Percentiles rank a stretch among this genome's conserved stretches.
Evolutionary conservation across 2,329 filamentous ascomycete species (phyloP).

Genomic region (Talaromyces marneffei): DNA sequence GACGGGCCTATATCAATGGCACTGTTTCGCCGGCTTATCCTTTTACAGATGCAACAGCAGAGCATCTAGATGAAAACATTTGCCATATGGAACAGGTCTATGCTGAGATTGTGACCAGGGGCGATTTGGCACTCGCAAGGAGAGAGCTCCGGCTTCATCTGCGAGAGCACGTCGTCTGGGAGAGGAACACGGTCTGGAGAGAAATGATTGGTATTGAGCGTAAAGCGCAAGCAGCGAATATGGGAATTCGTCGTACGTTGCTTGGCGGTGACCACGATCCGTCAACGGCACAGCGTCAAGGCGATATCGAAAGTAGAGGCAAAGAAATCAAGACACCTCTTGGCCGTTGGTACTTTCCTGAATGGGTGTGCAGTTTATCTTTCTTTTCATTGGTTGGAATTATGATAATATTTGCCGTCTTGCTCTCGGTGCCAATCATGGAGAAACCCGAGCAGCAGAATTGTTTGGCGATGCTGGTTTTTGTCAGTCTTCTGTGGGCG

Average conservation of each 20-base stretch:
- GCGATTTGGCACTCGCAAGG: conserved; percentile 69
- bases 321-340: conserved; percentile 74
- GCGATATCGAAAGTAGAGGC: conserved; percentile 65
- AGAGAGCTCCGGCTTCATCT: conserved; percentile 85
- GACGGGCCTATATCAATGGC: conserved; percentile 66
- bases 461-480: conserved; percentile 85
- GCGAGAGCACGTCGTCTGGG: conserved; percentile 96
- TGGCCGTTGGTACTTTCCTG: conserved; percentile 67
- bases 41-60: conserved; percentile 68
- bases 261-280: conserved; percentile 68
- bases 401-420: conserved; percentile 63
- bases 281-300: conserved; percentile 67
- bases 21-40: conserved; percentile 74
- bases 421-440: conserved; percentile 77
- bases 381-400: conserved; percentile 70
- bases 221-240: conserved; percentile 85
- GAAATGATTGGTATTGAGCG: conserved; percentile 98
- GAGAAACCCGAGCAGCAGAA: conserved; percentile 87
- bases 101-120: conserved; percentile 72
- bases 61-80: conserved; percentile 66
- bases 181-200: conserved; percentile 96
- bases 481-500: conserved; percentile 92
- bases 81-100: conserved; percentile 71
- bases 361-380: conserved; percentile 76
- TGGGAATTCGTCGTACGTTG: conserved; percentile 71